phyloP scores from a whole-genome alignment of 306 rosid genomes.

The Vigna mungo region DNA sequence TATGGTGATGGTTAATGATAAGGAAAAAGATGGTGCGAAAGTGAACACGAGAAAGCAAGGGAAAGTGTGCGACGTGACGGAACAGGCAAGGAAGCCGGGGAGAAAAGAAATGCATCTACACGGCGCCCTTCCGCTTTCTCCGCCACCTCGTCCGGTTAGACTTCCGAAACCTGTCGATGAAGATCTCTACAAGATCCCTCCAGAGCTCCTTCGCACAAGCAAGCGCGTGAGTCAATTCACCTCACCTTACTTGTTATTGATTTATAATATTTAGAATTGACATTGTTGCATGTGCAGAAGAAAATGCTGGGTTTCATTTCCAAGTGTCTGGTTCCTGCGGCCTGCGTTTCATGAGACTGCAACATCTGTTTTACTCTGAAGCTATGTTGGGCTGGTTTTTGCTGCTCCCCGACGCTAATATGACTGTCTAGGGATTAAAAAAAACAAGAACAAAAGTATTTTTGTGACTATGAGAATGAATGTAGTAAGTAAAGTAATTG shows the following conservation, averaged over 20 bases:
- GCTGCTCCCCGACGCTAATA: background rate
- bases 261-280: background rate
- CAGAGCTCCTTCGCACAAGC: slow-evolving; percentile 70
- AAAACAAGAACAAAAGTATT: background rate
- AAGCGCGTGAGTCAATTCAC: slow-evolving; percentile 54
- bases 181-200: slow-evolving; percentile 93
- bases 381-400: background rate
- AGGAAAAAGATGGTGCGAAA: slow-evolving; percentile 4
- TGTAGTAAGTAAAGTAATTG: background rate
- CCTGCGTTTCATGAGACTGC: slow-evolving; percentile 67
- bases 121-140: slow-evolving; percentile 48
- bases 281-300: slow-evolving; percentile 56
- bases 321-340: slow-evolving; percentile 82
- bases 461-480: slow-evolving; percentile 1
- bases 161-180: slow-evolving; percentile 79
- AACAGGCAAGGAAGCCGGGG: slow-evolving; percentile 51
- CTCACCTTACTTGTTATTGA: background rate
- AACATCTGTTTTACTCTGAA: background rate
- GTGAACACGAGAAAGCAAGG: slow-evolving; percentile 52
- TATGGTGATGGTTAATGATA: slow-evolving; percentile 19
- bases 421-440: background rate
- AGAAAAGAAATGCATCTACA: background rate
- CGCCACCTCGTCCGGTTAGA: slow-evolving; percentile 32
- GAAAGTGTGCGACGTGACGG: slow-evolving; percentile 69
- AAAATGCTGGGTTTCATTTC: slow-evolving; percentile 79